Evolutionary conservation across 2,329 filamentous ascomycete genomes (phyloP), one percentile per base, ranked within the genome.

Genomic region (Fusarium tupiense): DNA sequence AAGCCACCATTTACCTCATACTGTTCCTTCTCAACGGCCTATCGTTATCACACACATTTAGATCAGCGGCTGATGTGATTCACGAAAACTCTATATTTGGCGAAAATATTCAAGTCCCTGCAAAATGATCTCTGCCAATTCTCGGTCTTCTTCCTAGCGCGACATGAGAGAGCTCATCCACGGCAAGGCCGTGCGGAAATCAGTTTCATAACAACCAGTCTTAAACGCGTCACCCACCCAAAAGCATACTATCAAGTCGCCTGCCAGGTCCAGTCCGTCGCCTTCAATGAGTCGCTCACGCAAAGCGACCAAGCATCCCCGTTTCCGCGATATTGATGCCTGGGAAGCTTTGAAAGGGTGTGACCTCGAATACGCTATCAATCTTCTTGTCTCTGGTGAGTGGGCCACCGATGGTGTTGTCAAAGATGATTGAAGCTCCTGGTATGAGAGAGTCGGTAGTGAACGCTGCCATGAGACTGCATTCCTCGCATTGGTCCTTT

Each of bases 71-170:
- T 35, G 7, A 8, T 26, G 5, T 20, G 17, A 26, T 53, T 26
- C 17, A 26, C n/a, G 9, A 16, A 17, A 26, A 9, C 26, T n/a
- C 3, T 8, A 4, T 11, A 11, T 8, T 5, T 9, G 8, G 2
- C 6, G 1, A 26, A 17, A 7, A 3, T 20, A 12, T 26, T 17
- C 2, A 14, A 33, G 47, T 19, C 22, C 8, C 29, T 6, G 6
- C 8, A 24, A 8, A 35, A 35, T 11, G n/a, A 5, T 11, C 8
- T 35, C 8, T 20, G 17, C 31, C 12, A 14, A 12, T 37, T 26
- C 3, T 20, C 9, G 10, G 19, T 9, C n/a, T 24, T 53, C 9
- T 37, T 6, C n/a, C 22, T 24, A 0, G 14, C 12, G 17, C 22
- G 8, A 24, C 31, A 6, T 20, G 8, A 1, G n/a, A 14, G 17